Percentiles rank a stretch among this genome's conserved stretches.
Conservation (phyloP, 1,284 basidiomycete genomes). For the Moesziomyces globuligerus region DNA sequence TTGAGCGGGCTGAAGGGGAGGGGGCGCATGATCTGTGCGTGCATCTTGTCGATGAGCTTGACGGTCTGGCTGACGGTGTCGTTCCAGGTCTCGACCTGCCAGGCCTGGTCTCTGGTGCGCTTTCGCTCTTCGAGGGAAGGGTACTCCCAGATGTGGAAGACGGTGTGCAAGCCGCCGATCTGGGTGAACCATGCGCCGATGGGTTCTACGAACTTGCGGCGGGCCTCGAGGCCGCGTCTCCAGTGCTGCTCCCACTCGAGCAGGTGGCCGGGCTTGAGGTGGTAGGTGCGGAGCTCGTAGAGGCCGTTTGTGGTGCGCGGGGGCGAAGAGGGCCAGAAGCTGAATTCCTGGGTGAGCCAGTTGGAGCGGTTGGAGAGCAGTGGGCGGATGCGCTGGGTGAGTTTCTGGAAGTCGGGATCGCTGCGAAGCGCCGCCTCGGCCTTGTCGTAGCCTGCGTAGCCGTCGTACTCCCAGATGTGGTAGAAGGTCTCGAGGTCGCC, state of each 20-base stretch:
- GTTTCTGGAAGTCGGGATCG: slow-evolving; percentile 43
- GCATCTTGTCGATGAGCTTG: slow-evolving; percentile 65
- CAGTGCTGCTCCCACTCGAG: slow-evolving; percentile 65
- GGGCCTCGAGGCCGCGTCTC: slow-evolving; percentile 63
- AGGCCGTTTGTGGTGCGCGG: slow-evolving; percentile 43
- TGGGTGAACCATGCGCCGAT: slow-evolving; percentile 65
- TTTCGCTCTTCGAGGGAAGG: slow-evolving; percentile 63
- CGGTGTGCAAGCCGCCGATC: slow-evolving; percentile 63
- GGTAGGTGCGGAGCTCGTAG: slow-evolving; percentile 64
- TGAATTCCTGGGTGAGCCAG: slow-evolving; percentile 65
- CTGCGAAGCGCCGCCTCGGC: slow-evolving; percentile 30
- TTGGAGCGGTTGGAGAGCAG: slow-evolving; percentile 54
- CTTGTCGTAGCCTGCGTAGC: slow-evolving; percentile 62
- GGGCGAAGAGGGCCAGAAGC: slow-evolving; percentile 60
- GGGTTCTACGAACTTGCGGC: slow-evolving; percentile 61
- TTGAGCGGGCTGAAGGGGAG: slow-evolving; percentile 54
- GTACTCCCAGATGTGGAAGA: slow-evolving; percentile 65
- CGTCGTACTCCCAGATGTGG: slow-evolving; percentile 65
- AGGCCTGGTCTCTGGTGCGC: slow-evolving; percentile 60
- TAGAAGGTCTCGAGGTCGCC: slow-evolving; percentile 65
- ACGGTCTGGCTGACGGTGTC: slow-evolving; percentile 64
- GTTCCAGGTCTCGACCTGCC: slow-evolving; percentile 66
- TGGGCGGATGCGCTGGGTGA: slow-evolving; percentile 30
- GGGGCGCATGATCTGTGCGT: slow-evolving; percentile 64
- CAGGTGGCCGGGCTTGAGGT: slow-evolving; percentile 61